phyloP scores from a whole-genome alignment of 192 early-diverging fungal species.

The Linnemannia hyalina region DNA sequence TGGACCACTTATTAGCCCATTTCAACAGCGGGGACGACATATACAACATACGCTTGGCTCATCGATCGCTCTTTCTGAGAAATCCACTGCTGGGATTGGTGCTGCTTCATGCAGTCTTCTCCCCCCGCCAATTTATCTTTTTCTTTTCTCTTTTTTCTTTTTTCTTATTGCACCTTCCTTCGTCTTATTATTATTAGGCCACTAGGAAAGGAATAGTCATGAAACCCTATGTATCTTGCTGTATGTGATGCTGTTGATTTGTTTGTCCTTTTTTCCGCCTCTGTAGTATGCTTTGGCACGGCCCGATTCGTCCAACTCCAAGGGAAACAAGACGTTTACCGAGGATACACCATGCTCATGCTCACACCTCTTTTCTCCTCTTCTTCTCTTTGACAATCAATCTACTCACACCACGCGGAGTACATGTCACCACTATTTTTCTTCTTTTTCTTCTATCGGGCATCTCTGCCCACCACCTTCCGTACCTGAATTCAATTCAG shows the following conservation, averaged over 20 bases:
- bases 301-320: background rate
- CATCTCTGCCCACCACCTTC: background rate
- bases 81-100: too few relatives aligned
- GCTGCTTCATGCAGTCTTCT: background rate
- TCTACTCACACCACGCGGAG: background rate
- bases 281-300: background rate
- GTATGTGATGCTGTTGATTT: too few relatives aligned
- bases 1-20: too few relatives aligned
- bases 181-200: background rate
- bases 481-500: background rate
- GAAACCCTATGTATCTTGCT: background rate
- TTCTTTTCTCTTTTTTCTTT: background rate
- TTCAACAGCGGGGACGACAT: background rate
- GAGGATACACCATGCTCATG: background rate
- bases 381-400: background rate
- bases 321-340: background rate
- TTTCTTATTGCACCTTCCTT: background rate
- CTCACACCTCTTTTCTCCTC: background rate
- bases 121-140: background rate
- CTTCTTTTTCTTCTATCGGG: background rate
- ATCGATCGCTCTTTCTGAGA: background rate
- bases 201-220: background rate
- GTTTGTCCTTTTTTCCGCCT: too few relatives aligned
- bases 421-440: background rate
- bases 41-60: conserved; percentile 1